Conservation (phyloP, 805 yeast genomes). For the Wickerhamiella brachini region DNA sequence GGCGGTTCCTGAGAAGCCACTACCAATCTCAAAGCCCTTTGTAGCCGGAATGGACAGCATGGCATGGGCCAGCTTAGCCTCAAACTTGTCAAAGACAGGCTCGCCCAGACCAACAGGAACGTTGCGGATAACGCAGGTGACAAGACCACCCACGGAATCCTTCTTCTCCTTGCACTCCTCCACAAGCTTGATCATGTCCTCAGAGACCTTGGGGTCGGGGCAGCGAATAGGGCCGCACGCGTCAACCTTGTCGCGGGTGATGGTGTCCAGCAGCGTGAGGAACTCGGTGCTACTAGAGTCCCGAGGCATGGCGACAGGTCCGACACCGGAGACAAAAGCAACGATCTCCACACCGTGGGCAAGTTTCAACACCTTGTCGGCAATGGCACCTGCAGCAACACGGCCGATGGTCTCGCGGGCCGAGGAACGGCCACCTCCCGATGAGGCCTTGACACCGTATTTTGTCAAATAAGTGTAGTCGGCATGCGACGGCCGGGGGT, state of each 20-base stretch:
- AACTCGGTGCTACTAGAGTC: slow-evolving; percentile 53
- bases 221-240: slow-evolving; percentile 84
- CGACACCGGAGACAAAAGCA: slow-evolving; percentile 92
- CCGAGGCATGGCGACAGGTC: slow-evolving; percentile 63
- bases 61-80: slow-evolving; percentile 92
- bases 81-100: slow-evolving; percentile 93
- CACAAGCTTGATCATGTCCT: slow-evolving; percentile 71
- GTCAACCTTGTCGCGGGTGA: slow-evolving; percentile 83
- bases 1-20: slow-evolving; percentile 82
- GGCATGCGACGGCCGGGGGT: slow-evolving; percentile 97
- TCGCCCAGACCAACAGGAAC: slow-evolving; percentile 95
- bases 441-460: slow-evolving; percentile 84
- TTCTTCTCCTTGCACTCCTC: slow-evolving; percentile 73
- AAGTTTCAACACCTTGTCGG: slow-evolving; percentile 73
- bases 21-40: slow-evolving; percentile 95
- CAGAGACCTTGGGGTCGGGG: slow-evolving; percentile 62
- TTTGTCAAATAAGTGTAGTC: slow-evolving; percentile 85
- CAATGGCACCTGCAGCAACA: slow-evolving; percentile 97
- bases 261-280: slow-evolving; percentile 50
- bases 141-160: slow-evolving; percentile 96
- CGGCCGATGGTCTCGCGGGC: slow-evolving; percentile 98
- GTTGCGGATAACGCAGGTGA: slow-evolving; percentile 91
- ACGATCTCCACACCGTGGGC: slow-evolving; percentile 83
- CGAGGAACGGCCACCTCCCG: slow-evolving; percentile 95
- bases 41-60: slow-evolving; percentile 97